Evolutionary conservation across 1,284 basidiomycete genomes (phyloP).

Genomic region (Cutaneotrichosporon sp.): DNA sequence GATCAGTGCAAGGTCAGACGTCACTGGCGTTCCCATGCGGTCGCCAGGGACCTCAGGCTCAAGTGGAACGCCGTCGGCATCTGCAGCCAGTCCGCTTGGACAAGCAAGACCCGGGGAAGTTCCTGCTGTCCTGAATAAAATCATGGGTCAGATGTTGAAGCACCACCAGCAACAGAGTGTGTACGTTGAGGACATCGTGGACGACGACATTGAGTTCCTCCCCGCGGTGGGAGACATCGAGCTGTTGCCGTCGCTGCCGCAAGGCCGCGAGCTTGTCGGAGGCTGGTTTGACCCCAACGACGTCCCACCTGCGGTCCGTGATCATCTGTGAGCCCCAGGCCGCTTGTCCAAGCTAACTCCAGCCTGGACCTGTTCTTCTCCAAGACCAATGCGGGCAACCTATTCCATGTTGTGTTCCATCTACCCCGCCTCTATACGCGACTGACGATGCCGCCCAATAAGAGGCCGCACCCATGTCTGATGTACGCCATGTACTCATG

Average conservation of each 20-base stretch:
- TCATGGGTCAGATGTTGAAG: not conserved
- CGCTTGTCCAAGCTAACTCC: conserved; percentile 4
- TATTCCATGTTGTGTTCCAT: conserved; percentile 18
- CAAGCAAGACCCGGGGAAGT: not conserved
- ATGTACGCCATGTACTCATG: conserved; percentile 28
- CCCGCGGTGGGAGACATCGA: conserved; percentile 4
- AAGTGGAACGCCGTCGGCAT: not conserved
- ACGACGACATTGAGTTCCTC: not conserved
- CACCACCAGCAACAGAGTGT: not conserved
- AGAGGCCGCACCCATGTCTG: conserved; percentile 27
- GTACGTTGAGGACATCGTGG: not conserved
- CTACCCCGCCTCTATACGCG: conserved; percentile 28
- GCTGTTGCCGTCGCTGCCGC: conserved; percentile 13
- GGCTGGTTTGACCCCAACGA: conserved; percentile 40
- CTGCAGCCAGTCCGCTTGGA: not conserved
- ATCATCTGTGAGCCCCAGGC: conserved; percentile 27
- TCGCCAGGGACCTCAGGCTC: too few species aligned
- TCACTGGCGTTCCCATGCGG: not conserved
- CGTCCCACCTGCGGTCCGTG: conserved; percentile 29
- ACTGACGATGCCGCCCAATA: conserved; percentile 22
- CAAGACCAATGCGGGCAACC: conserved; percentile 7
- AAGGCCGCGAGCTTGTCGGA: conserved; percentile 21
- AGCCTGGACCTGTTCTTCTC: conserved; percentile 29
- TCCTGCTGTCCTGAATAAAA: not conserved
- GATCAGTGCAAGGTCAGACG: not conserved